phyloP scores from a whole-genome alignment of 1,284 basidiomycete species.

The Schizophyllum commune region DNA sequence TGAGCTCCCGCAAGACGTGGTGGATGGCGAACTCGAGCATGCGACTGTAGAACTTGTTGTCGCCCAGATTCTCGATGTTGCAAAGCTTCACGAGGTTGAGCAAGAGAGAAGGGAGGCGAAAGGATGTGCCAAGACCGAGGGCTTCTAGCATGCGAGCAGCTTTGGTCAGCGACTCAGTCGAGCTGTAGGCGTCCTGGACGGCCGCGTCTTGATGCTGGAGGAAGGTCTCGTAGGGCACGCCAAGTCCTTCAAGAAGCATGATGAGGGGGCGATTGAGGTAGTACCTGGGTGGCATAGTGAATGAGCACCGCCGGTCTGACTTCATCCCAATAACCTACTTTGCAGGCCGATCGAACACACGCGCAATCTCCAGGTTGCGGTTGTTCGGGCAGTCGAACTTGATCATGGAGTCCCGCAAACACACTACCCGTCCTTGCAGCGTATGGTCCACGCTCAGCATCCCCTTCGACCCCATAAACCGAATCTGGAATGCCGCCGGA shows the following conservation, averaged over 20 bases:
- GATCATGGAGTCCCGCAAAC: constrained; percentile 51
- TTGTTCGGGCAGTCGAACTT: constrained; percentile 46
- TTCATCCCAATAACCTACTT: not conserved
- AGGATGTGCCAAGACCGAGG: constrained; percentile 34
- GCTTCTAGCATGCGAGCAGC: constrained; percentile 41
- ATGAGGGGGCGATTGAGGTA: constrained; percentile 44
- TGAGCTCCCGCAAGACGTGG: constrained; percentile 59
- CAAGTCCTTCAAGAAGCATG: constrained; percentile 39
- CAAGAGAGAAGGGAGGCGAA: constrained; percentile 31
- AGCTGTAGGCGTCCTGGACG: not conserved
- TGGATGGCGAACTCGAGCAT: constrained; percentile 46
- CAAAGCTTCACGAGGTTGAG: constrained; percentile 26
- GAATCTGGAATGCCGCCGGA: constrained; percentile 50
- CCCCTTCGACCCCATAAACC: constrained; percentile 52
- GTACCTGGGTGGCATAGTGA: constrained; percentile 20
- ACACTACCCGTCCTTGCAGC: constrained; percentile 36
- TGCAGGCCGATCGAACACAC: constrained; percentile 52
- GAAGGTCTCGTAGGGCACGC: not conserved
- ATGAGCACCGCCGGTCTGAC: not conserved
- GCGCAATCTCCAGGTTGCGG: constrained; percentile 45
- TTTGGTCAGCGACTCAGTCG: not conserved
- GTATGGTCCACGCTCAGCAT: constrained; percentile 51
- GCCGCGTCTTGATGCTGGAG: not conserved
- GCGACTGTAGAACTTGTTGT: constrained; percentile 43
- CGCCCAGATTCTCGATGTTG: constrained; percentile 18